Percentiles rank a stretch among this genome's conserved stretches.
Evolutionary conservation across 805 yeast species (phyloP).

Genomic region (Saturnispora sanitii): DNA sequence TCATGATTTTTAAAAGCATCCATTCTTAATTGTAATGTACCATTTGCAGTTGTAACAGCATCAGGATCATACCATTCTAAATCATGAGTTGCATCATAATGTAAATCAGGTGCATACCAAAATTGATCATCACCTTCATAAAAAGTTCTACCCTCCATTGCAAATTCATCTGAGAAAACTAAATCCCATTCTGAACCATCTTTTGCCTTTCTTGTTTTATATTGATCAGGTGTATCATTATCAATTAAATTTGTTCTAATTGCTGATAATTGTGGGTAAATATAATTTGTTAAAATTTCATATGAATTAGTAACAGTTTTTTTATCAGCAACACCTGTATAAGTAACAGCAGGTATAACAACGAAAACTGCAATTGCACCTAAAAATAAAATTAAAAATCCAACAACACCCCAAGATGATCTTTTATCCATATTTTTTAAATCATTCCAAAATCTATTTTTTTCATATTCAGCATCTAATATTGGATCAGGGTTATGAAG

Average conservation of each 20-base stretch:
- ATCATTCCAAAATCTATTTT: slow-evolving; percentile 54
- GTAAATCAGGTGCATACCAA: slow-evolving; percentile 75
- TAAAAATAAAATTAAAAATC: slow-evolving; percentile 44
- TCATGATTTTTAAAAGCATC: slow-evolving; percentile 79
- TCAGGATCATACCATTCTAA: slow-evolving; percentile 95
- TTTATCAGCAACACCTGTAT: slow-evolving; percentile 48
- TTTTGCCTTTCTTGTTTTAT: slow-evolving; percentile 37
- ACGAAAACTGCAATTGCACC: slow-evolving; percentile 66
- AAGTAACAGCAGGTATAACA: slow-evolving; percentile 75
- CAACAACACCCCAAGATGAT: slow-evolving; percentile 52
- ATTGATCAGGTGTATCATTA: slow-evolving; percentile 54
- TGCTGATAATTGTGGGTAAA: slow-evolving; percentile 47
- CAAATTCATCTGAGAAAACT: slow-evolving; percentile 87
- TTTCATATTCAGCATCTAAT: slow-evolving; percentile 78
- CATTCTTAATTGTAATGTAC: slow-evolving; percentile 57
- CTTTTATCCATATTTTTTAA: slow-evolving; percentile 55
- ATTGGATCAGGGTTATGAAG: slow-evolving; percentile 94
- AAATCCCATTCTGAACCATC: slow-evolving; percentile 64
- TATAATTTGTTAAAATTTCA: slow-evolving; percentile 39
- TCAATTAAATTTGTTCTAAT: slow-evolving; percentile 56
- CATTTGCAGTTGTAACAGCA: slow-evolving; percentile 68
- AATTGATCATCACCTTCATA: slow-evolving; percentile 88
- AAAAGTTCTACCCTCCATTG: slow-evolving; percentile 81
- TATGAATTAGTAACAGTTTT: slow-evolving; percentile 9
- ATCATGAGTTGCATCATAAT: slow-evolving; percentile 82